Evolutionary conservation across 2,329 filamentous ascomycete species (phyloP).

Genomic region (Ophiosphaerella narmari): DNA sequence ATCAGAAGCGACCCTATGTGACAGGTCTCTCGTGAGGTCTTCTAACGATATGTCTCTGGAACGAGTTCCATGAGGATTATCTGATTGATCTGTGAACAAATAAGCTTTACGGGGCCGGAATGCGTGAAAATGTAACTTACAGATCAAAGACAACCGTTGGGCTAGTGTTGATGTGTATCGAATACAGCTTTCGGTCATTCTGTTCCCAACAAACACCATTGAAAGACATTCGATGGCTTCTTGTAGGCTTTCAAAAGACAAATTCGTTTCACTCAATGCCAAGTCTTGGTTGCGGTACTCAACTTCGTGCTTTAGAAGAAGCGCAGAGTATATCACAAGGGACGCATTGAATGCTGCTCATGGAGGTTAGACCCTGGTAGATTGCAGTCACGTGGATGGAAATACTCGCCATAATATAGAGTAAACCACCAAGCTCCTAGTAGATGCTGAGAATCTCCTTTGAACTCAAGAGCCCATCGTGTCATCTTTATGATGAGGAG

Average conservation of each 20-base stretch:
- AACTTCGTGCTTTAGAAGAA: slow-evolving; percentile 23
- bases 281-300: slow-evolving; percentile 4
- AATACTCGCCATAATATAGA: slow-evolving; percentile 44
- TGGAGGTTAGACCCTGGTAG: background rate
- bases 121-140: background rate
- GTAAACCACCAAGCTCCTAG: slow-evolving; percentile 51
- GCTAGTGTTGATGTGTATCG: slow-evolving; percentile 11
- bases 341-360: slow-evolving; percentile 30
- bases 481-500: slow-evolving; percentile 43
- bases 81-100: background rate
- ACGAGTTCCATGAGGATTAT: background rate
- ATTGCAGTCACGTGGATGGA: background rate
- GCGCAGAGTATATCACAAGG: slow-evolving; percentile 38
- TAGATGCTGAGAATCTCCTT: slow-evolving; percentile 20
- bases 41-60: background rate
- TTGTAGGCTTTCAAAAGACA: slow-evolving; percentile 7
- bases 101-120: too few relatives aligned
- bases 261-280: slow-evolving; percentile 9
- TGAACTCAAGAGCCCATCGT: slow-evolving; percentile 24
- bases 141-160: slow-evolving; percentile 4
- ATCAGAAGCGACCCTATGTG: background rate
- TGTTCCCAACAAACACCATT: slow-evolving; percentile 11
- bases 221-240: slow-evolving; percentile 15
- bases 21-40: background rate
- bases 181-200: slow-evolving; percentile 15